Evolutionary conservation across 176 grass and related monocot genomes (phyloP).

Genomic region (Aechmea fasciata): DNA sequence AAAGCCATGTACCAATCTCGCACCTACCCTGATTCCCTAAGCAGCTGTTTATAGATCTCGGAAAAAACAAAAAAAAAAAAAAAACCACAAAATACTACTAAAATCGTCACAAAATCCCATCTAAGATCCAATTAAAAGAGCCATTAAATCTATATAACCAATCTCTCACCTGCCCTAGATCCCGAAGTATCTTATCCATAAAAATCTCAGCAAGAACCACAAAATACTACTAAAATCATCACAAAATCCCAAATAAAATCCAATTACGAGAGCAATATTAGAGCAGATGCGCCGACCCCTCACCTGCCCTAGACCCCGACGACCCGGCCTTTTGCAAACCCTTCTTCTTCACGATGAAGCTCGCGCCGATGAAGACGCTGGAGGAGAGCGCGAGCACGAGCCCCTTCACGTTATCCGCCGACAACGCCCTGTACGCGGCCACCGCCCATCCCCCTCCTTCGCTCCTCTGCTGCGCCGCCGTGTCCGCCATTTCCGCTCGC

Average conservation of each 20-base stretch:
- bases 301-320: slow-evolving; percentile 70
- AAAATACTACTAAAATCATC: background rate
- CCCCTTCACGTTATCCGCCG: slow-evolving; percentile 66
- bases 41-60: background rate
- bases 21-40: slow-evolving; percentile 67
- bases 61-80: background rate
- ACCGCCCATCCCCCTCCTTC: slow-evolving; percentile 18
- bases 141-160: background rate
- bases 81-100: background rate
- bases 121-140: background rate
- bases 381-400: slow-evolving; percentile 76
- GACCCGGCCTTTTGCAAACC: slow-evolving; percentile 63
- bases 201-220: background rate
- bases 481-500: slow-evolving; percentile 24
- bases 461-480: background rate
- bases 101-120: background rate
- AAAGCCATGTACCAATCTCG: background rate
- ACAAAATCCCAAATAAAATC: background rate
- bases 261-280: background rate
- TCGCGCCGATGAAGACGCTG: slow-evolving; percentile 65
- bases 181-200: slow-evolving; percentile 17
- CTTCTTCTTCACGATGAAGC: slow-evolving; percentile 77
- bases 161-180: slow-evolving; percentile 55
- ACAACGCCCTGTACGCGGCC: slow-evolving; percentile 41
- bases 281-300: background rate